Evolutionary conservation across 1,284 basidiomycete species (phyloP).

Genomic region (Hymenochaete sp.): DNA sequence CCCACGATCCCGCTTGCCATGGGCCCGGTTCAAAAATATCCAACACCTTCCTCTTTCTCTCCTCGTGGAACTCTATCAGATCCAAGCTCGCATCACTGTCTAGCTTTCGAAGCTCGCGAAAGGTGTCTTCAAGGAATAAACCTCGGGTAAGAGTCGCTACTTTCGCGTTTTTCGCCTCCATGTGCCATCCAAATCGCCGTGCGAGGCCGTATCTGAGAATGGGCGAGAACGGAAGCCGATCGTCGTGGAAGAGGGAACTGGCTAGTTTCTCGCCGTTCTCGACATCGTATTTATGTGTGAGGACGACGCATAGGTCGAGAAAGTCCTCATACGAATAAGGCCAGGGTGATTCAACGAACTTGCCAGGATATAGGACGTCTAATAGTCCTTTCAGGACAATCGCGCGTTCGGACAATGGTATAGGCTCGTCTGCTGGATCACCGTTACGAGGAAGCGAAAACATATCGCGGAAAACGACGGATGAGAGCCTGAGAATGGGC

Average conservation of each 20-base stretch:
- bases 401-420: background rate
- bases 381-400: conserved; percentile 6
- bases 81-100: too few relatives aligned
- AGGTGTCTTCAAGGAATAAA: too few relatives aligned
- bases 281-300: conserved; percentile 13
- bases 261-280: background rate
- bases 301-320: background rate
- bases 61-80: too few relatives aligned
- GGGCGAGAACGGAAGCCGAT: conserved; percentile 23
- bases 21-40: too few relatives aligned
- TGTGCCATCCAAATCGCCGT: conserved; percentile 35
- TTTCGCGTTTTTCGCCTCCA: conserved; percentile 30
- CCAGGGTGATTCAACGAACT: background rate
- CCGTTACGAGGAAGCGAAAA: conserved; percentile 1
- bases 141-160: too few relatives aligned
- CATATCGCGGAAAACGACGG: conserved; percentile 8
- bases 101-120: too few relatives aligned
- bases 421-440: background rate
- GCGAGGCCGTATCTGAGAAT: conserved; percentile 35
- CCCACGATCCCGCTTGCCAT: too few relatives aligned
- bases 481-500: conserved; percentile 11
- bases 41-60: too few relatives aligned
- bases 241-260: background rate
- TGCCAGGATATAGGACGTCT: conserved; percentile 12
- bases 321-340: background rate